phyloP scores from a whole-genome alignment of 345 rosid genomes.

The Arabidopsis suecica region DNA sequence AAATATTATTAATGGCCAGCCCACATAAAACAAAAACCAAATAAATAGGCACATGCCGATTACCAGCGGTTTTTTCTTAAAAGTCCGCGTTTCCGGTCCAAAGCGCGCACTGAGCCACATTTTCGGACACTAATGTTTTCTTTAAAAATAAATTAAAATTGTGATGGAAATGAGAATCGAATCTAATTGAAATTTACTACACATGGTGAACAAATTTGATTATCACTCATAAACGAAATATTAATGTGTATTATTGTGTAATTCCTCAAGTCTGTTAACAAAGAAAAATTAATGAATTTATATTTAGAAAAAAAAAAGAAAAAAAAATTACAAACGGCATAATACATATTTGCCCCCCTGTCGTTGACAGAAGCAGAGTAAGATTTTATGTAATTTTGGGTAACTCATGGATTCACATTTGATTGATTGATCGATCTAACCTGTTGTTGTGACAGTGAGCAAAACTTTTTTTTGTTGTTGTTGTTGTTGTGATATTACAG shows the following conservation, averaged over 20 bases:
- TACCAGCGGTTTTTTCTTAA: neutral
- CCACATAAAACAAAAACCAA: conserved; percentile 31
- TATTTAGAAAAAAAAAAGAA: neutral
- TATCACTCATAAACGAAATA: neutral
- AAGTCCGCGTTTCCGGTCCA: conserved; percentile 25
- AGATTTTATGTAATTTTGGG: conserved; percentile 29
- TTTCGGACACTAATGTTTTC: conserved; percentile 2
- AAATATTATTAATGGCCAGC: conserved; percentile 21
- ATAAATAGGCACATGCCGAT: conserved; percentile 19
- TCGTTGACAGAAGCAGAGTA: conserved; percentile 19
- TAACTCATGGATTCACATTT: conserved; percentile 46
- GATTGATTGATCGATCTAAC: conserved; percentile 25
- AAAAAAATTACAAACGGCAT: conserved; percentile 33
- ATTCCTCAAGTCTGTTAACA: conserved; percentile 23
- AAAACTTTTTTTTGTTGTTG: conserved; percentile 12
- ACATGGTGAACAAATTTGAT: conserved; percentile 1
- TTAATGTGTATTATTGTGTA: conserved; percentile 24
- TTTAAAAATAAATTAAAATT: neutral
- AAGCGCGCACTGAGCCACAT: conserved; percentile 11
- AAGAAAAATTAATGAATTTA: conserved; percentile 38
- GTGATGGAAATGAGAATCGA: neutral
- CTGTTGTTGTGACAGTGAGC: conserved; percentile 15
- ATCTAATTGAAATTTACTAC: too few relatives aligned
- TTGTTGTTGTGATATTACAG: conserved; percentile 26
- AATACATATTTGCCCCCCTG: conserved; percentile 29